Evolutionary conservation across 345 rosid genomes (phyloP).

Genomic region (Microthlaspi erraticum): DNA sequence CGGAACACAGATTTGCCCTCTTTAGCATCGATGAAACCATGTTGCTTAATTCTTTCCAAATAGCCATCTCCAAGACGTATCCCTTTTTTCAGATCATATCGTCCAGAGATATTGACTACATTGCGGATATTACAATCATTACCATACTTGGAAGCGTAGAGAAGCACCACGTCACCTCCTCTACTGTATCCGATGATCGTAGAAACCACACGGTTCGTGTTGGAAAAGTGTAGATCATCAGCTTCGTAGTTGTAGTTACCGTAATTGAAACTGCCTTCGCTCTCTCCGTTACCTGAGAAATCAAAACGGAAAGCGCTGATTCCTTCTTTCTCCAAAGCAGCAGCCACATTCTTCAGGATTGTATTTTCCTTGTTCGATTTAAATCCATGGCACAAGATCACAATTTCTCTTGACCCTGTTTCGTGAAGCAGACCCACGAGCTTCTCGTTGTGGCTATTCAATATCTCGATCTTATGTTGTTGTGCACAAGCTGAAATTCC

Average conservation of each 20-base stretch:
- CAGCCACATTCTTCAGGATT: background rate
- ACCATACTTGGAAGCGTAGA: background rate
- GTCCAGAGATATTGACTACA: background rate
- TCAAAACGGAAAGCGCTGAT: background rate
- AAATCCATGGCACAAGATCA: background rate
- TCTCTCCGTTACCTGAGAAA: background rate
- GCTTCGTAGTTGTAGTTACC: background rate
- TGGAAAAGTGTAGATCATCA: background rate
- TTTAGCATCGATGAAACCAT: background rate
- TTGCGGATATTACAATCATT: background rate
- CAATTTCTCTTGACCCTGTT: background rate
- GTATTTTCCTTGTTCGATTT: background rate
- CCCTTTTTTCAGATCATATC: background rate
- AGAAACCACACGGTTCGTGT: background rate
- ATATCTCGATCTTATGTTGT: background rate
- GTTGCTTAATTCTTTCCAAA: background rate
- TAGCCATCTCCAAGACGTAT: background rate
- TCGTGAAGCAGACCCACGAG: background rate
- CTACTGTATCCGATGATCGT: constrained; percentile 31
- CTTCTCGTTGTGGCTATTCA: background rate
- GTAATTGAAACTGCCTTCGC: background rate
- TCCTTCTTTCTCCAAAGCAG: background rate
- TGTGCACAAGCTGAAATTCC: background rate
- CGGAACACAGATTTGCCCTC: background rate
- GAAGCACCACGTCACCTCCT: constrained; percentile 54